phyloP scores from a whole-genome alignment of 2,329 filamentous ascomycete genomes.

The Colletotrichum lini region DNA sequence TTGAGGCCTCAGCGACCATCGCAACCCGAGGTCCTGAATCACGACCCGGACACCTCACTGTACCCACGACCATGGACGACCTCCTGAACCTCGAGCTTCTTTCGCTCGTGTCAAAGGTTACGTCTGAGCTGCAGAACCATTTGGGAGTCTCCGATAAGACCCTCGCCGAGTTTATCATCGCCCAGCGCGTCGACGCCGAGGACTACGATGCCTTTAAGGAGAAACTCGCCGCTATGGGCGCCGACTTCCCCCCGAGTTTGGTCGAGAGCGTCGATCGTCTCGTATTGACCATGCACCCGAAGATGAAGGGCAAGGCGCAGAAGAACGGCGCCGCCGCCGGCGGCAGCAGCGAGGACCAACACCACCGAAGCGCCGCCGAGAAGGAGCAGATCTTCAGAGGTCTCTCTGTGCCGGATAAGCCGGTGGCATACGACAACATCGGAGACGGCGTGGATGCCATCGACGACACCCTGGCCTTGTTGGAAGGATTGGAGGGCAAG shows the following conservation, averaged over 20 bases:
- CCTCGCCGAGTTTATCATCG: constrained; percentile 95
- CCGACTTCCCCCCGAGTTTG: constrained; percentile 86
- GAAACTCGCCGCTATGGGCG: constrained; percentile 81
- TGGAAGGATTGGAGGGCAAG: constrained; percentile 88
- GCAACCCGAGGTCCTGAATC: constrained; percentile 11
- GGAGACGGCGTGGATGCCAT: constrained; percentile 74
- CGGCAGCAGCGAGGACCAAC: constrained; percentile 57
- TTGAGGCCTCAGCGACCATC: constrained; percentile 31
- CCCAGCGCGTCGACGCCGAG: constrained; percentile 83
- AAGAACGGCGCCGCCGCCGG: constrained; percentile 50
- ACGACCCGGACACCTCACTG: not conserved
- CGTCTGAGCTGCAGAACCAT: constrained; percentile 94
- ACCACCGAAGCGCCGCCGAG: constrained; percentile 66
- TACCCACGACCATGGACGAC: constrained; percentile 77
- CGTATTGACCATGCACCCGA: constrained; percentile 90
- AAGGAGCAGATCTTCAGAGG: constrained; percentile 94
- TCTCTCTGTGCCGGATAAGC: constrained; percentile 86
- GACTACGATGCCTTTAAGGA: constrained; percentile 81
- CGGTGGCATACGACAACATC: constrained; percentile 54
- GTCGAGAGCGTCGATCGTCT: constrained; percentile 93
- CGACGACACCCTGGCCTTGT: constrained; percentile 91
- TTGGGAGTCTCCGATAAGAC: constrained; percentile 93
- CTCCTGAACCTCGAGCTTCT: constrained; percentile 92
- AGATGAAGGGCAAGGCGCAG: constrained; percentile 76
- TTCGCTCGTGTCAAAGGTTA: constrained; percentile 94